These are phyloP conservation scores for Puccinia sorghi DNA, from an alignment of 1,284 basidiomycete species.

Conservation along the genomic window DNA sequence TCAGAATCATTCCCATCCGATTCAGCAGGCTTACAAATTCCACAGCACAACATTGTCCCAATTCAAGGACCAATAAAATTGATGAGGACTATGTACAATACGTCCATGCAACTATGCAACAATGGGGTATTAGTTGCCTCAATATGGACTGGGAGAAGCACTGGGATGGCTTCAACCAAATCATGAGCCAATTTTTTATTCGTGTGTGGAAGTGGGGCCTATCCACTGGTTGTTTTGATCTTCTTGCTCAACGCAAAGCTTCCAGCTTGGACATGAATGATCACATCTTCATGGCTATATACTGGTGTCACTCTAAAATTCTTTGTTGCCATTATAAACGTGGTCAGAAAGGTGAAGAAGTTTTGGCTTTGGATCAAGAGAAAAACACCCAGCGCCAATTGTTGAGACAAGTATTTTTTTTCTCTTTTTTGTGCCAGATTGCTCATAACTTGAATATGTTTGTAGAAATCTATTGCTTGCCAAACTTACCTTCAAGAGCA, in stretches of 20 bases:
- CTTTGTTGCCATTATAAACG: no score
- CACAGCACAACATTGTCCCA: conserved; percentile 10
- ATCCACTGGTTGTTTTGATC: no score
- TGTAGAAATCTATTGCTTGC: conserved; percentile 26
- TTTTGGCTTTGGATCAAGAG: conserved; percentile 4
- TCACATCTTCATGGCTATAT: conserved; percentile 9
- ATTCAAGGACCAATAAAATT: conserved; percentile 25
- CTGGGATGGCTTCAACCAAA: conserved; percentile 42
- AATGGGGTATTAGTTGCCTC: conserved; percentile 28
- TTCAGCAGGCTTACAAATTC: conserved; percentile 5
- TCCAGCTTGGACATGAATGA: conserved; percentile 28
- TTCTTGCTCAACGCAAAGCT: conserved; percentile 17
- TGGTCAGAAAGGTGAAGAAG: not conserved
- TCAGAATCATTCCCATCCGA: conserved; percentile 7
- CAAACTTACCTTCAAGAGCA: conserved; percentile 45
- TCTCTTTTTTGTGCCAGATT: no score
- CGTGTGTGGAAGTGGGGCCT: conserved; percentile 48
- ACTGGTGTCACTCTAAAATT: conserved; percentile 33
- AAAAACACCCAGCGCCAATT: conserved; percentile 26
- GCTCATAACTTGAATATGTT: no score
- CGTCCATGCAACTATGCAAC: conserved; percentile 34
- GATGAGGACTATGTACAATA: conserved; percentile 34
- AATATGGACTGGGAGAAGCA: conserved; percentile 43
- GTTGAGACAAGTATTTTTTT: conserved; percentile 13
- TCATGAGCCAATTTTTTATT: conserved; percentile 43